These are phyloP conservation scores for Glarea lozoyensis DNA, from an alignment of 495 filamentous ascomycete genomes.

Conservation along the genomic window DNA sequence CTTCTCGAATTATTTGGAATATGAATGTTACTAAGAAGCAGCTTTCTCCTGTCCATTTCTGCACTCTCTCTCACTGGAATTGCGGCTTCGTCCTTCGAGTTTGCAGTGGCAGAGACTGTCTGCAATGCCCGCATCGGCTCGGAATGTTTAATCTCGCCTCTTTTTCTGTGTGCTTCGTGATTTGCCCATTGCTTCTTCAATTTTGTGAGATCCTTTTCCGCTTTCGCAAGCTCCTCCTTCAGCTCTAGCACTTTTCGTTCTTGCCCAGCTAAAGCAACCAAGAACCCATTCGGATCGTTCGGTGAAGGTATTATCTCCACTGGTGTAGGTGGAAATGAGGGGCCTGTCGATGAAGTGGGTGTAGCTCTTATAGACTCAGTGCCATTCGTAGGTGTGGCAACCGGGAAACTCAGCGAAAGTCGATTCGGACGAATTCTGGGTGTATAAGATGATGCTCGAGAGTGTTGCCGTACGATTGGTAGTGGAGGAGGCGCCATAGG, in stretches of 20 bases:
- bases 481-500: slow-evolving; percentile 20
- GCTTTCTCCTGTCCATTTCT: slow-evolving; percentile 54
- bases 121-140: slow-evolving; percentile 41
- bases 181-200: slow-evolving; percentile 77
- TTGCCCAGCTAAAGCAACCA: slow-evolving; percentile 84
- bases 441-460: slow-evolving; percentile 43
- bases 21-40: slow-evolving; percentile 34
- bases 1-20: slow-evolving; percentile 44
- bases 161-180: slow-evolving; percentile 72
- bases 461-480: slow-evolving; percentile 32
- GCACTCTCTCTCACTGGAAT: slow-evolving; percentile 16
- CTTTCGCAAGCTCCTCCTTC: slow-evolving; percentile 73
- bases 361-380: slow-evolving; percentile 13
- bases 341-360: slow-evolving; percentile 28
- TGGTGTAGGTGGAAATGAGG: slow-evolving; percentile 39
- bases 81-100: slow-evolving; percentile 3
- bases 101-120: slow-evolving; percentile 18
- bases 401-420: slow-evolving; percentile 73
- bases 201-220: slow-evolving; percentile 65
- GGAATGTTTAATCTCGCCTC: slow-evolving; percentile 46
- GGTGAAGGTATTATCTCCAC: slow-evolving; percentile 41
- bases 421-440: slow-evolving; percentile 64
- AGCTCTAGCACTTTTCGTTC: slow-evolving; percentile 90
- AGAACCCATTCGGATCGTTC: slow-evolving; percentile 63
- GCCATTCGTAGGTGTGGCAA: slow-evolving; percentile 33